These are phyloP conservation scores for Draba incana DNA, from an alignment of 345 rosid genomes.

Conservation along the genomic window DNA sequence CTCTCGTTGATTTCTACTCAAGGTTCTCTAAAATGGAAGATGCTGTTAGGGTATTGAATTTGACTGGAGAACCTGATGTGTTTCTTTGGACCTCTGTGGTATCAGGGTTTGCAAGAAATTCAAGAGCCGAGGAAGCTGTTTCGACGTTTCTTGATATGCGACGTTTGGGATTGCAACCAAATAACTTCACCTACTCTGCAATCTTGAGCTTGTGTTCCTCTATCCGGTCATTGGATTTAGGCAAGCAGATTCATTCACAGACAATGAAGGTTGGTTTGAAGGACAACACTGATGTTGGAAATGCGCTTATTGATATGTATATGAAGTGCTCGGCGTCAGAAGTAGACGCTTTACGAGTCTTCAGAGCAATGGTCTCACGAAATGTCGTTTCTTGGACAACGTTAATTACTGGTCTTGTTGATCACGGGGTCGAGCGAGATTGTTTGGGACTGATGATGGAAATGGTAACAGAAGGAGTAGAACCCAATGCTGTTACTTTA, in stretches of 20 bases:
- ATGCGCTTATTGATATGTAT: slow-evolving; percentile 71
- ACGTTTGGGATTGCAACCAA: slow-evolving; percentile 46
- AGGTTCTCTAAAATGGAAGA: slow-evolving; percentile 53
- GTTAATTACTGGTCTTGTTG: slow-evolving; percentile 61
- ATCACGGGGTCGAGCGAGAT: slow-evolving; percentile 47
- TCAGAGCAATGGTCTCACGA: slow-evolving; percentile 50
- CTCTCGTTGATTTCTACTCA: slow-evolving; percentile 64
- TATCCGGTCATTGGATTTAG: slow-evolving; percentile 48
- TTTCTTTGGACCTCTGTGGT: slow-evolving; percentile 60
- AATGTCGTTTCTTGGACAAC: slow-evolving; percentile 78
- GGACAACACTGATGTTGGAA: slow-evolving; percentile 55
- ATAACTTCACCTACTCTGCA: slow-evolving; percentile 50
- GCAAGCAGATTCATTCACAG: slow-evolving; percentile 63
- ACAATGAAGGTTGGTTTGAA: slow-evolving; percentile 54
- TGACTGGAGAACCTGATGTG: slow-evolving; percentile 52
- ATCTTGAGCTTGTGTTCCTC: slow-evolving; percentile 51
- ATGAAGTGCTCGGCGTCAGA: slow-evolving; percentile 54
- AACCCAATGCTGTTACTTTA: slow-evolving; percentile 62
- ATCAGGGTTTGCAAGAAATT: slow-evolving; percentile 55
- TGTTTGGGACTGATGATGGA: slow-evolving; percentile 46
- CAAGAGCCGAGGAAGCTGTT: slow-evolving; percentile 51
- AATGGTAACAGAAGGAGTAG: slow-evolving; percentile 57
- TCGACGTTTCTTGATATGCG: slow-evolving; percentile 57
- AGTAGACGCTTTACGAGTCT: slow-evolving; percentile 51
- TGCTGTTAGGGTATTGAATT: slow-evolving; percentile 50